Evolutionary conservation across 2,329 filamentous ascomycete genomes (phyloP), one percentile per base, ranked within the genome.

Genomic region (Aspergillus oerlinghausenensis): DNA sequence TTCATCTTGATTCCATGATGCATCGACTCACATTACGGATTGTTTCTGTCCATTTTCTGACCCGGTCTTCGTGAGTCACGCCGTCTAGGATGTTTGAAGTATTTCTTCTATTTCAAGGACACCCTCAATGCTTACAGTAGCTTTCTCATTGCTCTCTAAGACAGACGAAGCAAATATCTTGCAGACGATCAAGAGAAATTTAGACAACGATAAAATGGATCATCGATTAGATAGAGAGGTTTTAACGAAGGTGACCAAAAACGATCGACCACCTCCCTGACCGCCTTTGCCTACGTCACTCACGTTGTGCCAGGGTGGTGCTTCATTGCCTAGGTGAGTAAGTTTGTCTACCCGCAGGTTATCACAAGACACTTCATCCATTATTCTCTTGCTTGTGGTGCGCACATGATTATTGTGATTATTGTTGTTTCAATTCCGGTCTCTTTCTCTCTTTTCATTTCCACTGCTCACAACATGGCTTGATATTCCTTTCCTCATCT

Each of bases 401-500:
- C 11, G 26, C 47, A 11, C 23, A 14, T 19, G 32, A 38, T 38
- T 38, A 17, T 35, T 35, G 32, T 28, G 32, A 6, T 35, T 35
- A 17, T 35, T 35, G 32, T 38, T 38, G 14, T 38, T 17, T n/a
- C 14, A 6, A 17, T 38, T 38, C 32, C 14, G 2, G 14, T 17
- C 5, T 26, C 47, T 26, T 28, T 17, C 45, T 49, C 45, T 49
- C 21, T 28, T 21, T 21, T 49, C 6, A 17, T 17, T n/a, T 38
- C 32, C 14, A 17, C 32, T 17, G 14, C 32, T 17, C 32, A 7
- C 23, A 21, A n/a, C 40, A 55, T 54, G 52, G 54, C 49, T 52
- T 52, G 49, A 25, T 49, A 43, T 51, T 19, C 42, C 43, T 57
- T 42, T 52, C 51, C 42, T 35, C 19, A 8, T 55, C 42, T 49